These are phyloP conservation scores for Geranium incanum DNA, from an alignment of 441 rosid species.

Conservation along the genomic window DNA sequence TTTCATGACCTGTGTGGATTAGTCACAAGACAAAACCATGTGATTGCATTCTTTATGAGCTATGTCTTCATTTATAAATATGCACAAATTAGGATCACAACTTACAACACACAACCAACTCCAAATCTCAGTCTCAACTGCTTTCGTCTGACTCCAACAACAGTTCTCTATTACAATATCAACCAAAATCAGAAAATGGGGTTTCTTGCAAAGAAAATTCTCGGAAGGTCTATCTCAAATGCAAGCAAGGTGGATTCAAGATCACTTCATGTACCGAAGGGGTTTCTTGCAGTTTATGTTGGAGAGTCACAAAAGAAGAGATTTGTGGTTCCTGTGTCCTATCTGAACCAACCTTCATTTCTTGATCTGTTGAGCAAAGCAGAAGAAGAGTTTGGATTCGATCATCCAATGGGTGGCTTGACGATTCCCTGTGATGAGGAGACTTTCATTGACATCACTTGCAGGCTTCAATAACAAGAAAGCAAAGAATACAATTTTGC, in stretches of 20 bases:
- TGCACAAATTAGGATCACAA: background rate
- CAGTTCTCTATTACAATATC: background rate
- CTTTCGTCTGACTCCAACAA: too few relatives aligned
- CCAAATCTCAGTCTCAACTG: background rate
- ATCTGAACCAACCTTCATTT: conserved; percentile 37
- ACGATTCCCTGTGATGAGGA: conserved; percentile 10
- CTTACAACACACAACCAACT: background rate
- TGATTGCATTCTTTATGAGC: background rate
- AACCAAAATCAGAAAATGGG: background rate
- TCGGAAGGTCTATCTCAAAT: background rate
- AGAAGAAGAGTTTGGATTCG: conserved; percentile 15
- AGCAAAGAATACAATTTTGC: too few relatives aligned
- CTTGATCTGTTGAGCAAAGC: conserved; percentile 9
- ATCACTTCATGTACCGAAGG: conserved; percentile 28
- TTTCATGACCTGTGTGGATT: background rate
- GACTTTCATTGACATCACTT: too few relatives aligned
- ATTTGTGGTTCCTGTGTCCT: conserved; percentile 35
- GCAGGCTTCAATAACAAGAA: background rate
- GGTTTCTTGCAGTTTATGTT: conserved; percentile 44
- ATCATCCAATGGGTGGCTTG: conserved; percentile 16
- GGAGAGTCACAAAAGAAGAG: conserved; percentile 38
- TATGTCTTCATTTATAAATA: background rate
- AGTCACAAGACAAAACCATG: background rate
- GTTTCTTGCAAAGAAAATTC: background rate
- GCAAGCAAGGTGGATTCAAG: background rate